phyloP scores from a whole-genome alignment of 2,329 filamentous ascomycete genomes.

The Westerdykella aurantiaca region DNA sequence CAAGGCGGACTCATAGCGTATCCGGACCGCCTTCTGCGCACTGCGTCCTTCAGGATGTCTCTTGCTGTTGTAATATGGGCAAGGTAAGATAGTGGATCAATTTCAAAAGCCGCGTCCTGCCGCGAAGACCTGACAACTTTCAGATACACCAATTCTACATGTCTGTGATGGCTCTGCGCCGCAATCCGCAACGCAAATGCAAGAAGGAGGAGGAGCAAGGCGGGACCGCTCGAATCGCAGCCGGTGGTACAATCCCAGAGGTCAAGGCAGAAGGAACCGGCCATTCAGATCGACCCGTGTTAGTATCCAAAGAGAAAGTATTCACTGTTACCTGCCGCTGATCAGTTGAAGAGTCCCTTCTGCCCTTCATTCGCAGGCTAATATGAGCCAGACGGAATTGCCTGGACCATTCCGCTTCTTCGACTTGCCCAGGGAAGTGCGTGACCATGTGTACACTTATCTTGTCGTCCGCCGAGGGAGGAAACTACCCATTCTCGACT shows the following conservation, averaged over 20 bases:
- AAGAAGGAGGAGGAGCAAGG: constrained; percentile 14
- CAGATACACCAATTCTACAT: constrained; percentile 22
- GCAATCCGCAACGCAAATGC: constrained; percentile 22
- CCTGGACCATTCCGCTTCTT: constrained; percentile 22
- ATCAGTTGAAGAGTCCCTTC: no score
- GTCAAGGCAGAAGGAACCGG: no score
- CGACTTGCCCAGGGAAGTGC: constrained; percentile 22
- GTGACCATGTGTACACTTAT: constrained; percentile 26
- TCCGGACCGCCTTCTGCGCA: constrained; percentile 18
- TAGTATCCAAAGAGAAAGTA: no score
- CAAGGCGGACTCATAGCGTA: constrained; percentile 18
- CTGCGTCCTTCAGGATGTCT: constrained; percentile 18
- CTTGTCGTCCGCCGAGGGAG: constrained; percentile 16
- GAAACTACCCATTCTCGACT: constrained; percentile 17
- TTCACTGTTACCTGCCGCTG: no score
- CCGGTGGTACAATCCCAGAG: no score
- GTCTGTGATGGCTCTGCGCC: constrained; percentile 22
- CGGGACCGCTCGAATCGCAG: no score
- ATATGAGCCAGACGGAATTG: no score
- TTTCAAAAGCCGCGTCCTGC: no score
- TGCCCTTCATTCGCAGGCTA: no score
- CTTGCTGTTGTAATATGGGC: constrained; percentile 22
- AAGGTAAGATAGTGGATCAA: constrained; percentile 11
- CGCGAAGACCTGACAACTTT: constrained; percentile 2
- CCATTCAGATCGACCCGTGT: no score